phyloP scores from a whole-genome alignment of 2,329 filamentous ascomycete genomes.

The Didymella sp. region DNA sequence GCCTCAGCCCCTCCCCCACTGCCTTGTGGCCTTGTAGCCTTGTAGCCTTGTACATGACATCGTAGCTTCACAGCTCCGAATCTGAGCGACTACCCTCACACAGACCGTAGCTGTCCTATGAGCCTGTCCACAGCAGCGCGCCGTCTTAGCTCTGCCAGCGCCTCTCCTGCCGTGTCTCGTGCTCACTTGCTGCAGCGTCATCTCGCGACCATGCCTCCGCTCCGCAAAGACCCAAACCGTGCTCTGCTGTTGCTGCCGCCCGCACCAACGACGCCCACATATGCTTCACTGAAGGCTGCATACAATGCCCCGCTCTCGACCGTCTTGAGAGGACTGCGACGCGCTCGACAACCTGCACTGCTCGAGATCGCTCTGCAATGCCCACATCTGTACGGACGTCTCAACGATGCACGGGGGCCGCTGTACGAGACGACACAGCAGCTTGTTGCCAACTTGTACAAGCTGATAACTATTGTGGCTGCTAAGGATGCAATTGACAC shows the following conservation, averaged over 20 bases:
- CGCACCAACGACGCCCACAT: conserved; percentile 49
- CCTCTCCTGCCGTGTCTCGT: conserved; percentile 2
- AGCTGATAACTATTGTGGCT: conserved; percentile 75
- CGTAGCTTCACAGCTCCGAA: conserved; percentile 6
- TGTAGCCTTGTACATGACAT: background rate
- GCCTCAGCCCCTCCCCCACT: conserved; percentile 1
- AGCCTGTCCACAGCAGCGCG: conserved; percentile 9
- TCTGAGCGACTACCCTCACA: background rate
- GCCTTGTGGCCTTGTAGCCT: conserved; percentile 1
- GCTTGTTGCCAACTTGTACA: conserved; percentile 79
- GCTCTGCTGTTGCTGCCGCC: conserved; percentile 56
- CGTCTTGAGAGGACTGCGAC: conserved; percentile 51
- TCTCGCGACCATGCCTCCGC: conserved; percentile 39
- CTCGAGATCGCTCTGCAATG: conserved; percentile 69
- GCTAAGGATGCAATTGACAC: conserved; percentile 68
- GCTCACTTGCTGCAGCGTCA: conserved; percentile 21
- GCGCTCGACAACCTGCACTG: conserved; percentile 47
- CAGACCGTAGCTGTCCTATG: conserved; percentile 10
- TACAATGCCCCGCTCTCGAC: conserved; percentile 53
- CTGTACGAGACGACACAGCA: conserved; percentile 74
- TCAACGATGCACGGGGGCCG: conserved; percentile 59
- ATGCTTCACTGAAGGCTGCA: conserved; percentile 52
- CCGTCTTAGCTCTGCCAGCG: background rate
- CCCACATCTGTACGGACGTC: conserved; percentile 64
- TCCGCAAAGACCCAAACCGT: conserved; percentile 27